Evolutionary conservation across 2,329 filamentous ascomycete species (phyloP), one percentile per base, ranked within the genome.

Genomic region (Colletotrichum echinochloae): DNA sequence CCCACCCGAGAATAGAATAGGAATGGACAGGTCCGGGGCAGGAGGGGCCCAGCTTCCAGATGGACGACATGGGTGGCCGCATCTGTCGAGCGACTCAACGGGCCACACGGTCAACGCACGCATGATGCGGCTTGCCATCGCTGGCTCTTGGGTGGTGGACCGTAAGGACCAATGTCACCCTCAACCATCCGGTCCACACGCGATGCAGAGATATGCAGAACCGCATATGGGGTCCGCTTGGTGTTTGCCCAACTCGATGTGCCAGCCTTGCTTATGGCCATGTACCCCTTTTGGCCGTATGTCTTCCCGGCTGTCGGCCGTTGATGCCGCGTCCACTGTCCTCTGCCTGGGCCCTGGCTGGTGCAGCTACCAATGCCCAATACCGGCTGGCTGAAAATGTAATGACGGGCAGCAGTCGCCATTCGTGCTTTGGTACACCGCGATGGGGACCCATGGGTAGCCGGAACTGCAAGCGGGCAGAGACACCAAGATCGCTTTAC

Each of bases 41-140:
- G 37, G 61, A 66, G 60, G 60, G 35, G 69, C 46, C 35, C 30
- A 70, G 28, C 66, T 57, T 60, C 39, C 30, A 73, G 71, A 72
- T 74, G 72, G 72, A 52, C 69, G 77, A 75, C 77, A 77, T 73
- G 75, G 76, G 70, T 74, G 60, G 16, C 26, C 59, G 69, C 60
- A 73, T 74, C 75, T 72, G 75, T 74, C 74, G 73, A 78, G 77
- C 74, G 77, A 80, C 77, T 75, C 75, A 77, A 77, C 70, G 68
- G 77, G 75, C 75, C 76, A 75, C 76, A 77, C 70, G 66, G 77
- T 74, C 76, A 75, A 75, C 75, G 75, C 74, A 52, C 76, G 77
- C 76, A 68, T 71, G 46, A 28, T 48, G 59, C 65, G 68, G 68
- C 67, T 71, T 72, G 46, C 59, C 71, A 68, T 52, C 30, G 74